Percentiles rank a stretch among this genome's conserved stretches.
phyloP scores from a whole-genome alignment of 129 eudicot species.

The Cynara cardunculus region DNA sequence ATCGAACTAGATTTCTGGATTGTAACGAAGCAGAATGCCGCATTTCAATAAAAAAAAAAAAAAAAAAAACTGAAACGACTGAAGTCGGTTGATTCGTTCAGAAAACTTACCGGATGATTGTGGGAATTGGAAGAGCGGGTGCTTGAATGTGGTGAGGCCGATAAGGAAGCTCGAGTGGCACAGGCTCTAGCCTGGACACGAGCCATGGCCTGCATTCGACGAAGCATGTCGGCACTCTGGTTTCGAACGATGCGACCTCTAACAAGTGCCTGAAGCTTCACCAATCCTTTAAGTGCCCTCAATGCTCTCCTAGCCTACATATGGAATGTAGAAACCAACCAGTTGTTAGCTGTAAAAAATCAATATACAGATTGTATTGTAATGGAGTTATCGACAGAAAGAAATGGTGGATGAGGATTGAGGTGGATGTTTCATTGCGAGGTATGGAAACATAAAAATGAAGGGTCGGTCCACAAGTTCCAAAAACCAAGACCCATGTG shows the following conservation, averaged over 20 bases:
- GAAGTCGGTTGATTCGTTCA: neutral
- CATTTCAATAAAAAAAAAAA: neutral
- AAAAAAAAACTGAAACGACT: neutral
- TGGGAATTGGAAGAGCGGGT: constrained; percentile 42
- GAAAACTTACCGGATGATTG: constrained; percentile 40
- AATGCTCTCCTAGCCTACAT: constrained; percentile 88
- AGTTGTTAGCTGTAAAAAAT: no score
- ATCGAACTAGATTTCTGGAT: constrained; percentile 49
- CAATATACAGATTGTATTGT: no score
- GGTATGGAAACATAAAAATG: no score
- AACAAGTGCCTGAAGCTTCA: constrained; percentile 88
- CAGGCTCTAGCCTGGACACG: constrained; percentile 93
- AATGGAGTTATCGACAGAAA: no score
- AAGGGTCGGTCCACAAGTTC: constrained; percentile 16
- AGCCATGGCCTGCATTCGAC: constrained; percentile 96
- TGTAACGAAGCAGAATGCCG: neutral
- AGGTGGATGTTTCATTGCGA: neutral
- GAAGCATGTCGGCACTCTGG: constrained; percentile 90
- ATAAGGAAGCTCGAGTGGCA: constrained; percentile 51
- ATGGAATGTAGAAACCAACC: no score
- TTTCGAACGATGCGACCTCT: constrained; percentile 93
- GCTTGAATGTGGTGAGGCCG: constrained; percentile 51
- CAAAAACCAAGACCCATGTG: constrained; percentile 25
- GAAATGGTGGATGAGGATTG: neutral
- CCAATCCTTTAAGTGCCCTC: constrained; percentile 81